Conservation (phyloP, 306 rosid genomes). For the Vigna hirtella region DNA sequence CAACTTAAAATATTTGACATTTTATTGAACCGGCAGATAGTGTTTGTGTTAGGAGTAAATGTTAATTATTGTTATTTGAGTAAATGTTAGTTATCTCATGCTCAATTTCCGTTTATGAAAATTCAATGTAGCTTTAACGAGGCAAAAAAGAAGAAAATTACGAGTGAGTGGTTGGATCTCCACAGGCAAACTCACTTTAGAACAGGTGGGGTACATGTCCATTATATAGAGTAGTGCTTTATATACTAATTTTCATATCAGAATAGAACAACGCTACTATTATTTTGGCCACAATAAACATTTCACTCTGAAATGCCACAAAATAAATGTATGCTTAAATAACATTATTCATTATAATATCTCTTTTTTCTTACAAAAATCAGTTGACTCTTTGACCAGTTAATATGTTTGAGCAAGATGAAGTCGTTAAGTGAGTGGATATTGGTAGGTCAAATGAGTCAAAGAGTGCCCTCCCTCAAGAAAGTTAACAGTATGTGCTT, state of each 20-base stretch:
- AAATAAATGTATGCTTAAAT: background rate
- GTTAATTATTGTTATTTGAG: background rate
- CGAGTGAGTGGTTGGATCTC: conserved; percentile 16
- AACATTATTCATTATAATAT: background rate
- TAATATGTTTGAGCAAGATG: conserved; percentile 25
- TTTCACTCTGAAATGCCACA: conserved; percentile 9
- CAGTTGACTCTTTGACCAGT: conserved; percentile 14
- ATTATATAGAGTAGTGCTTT: conserved; percentile 28
- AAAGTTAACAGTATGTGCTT: conserved; percentile 68
- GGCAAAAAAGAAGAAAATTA: background rate
- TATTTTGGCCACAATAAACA: conserved; percentile 6
- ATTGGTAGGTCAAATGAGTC: conserved; percentile 50
- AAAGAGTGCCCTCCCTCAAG: conserved; percentile 48
- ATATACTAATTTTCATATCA: conserved; percentile 25
- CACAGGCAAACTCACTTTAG: conserved; percentile 20
- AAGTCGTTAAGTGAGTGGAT: conserved; percentile 35
- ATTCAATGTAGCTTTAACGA: background rate
- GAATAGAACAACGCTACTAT: background rate
- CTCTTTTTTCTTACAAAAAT: background rate
- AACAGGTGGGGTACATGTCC: conserved; percentile 30
- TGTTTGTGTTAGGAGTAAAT: background rate
- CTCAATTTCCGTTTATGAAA: background rate
- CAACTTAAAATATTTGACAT: background rate
- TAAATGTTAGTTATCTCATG: background rate
- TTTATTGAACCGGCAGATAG: background rate